These are phyloP conservation scores for Inga oerstediana DNA, from an alignment of 306 rosid species.

Conservation along the genomic window DNA sequence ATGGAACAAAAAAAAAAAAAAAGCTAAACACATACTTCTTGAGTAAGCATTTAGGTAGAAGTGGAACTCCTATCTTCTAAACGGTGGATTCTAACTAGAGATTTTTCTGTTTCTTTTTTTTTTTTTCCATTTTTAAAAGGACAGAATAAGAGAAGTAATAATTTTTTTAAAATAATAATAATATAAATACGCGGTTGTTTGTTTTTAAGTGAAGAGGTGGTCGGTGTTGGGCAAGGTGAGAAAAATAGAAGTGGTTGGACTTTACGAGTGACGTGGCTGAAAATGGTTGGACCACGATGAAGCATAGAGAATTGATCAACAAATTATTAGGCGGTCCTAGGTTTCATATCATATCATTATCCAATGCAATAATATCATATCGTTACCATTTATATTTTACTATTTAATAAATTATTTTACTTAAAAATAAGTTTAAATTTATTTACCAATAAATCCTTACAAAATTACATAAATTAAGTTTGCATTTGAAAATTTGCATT, in stretches of 20 bases:
- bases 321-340: conserved; percentile 41
- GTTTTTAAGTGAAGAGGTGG: conserved; percentile 36
- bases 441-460: neutral
- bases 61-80: neutral
- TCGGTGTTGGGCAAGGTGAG: conserved; percentile 33
- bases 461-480: neutral
- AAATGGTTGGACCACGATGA: conserved; percentile 46
- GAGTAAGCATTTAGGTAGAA: neutral
- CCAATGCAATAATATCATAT: neutral
- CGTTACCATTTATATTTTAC: neutral
- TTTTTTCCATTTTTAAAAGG: neutral
- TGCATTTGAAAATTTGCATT: neutral
- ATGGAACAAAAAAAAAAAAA: neutral
- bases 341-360: neutral
- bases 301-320: neutral
- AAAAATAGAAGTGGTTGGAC: conserved; percentile 1
- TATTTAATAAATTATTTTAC: neutral
- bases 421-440: neutral
- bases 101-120: neutral
- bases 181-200: conserved; percentile 52
- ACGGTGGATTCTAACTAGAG: neutral
- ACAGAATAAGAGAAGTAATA: too few species aligned
- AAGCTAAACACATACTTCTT: neutral
- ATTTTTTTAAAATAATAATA: neutral
- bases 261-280: conserved; percentile 26